Base-by-base conservation (phyloP, 306 rosid species). In the Crotalaria pallida region DNA sequence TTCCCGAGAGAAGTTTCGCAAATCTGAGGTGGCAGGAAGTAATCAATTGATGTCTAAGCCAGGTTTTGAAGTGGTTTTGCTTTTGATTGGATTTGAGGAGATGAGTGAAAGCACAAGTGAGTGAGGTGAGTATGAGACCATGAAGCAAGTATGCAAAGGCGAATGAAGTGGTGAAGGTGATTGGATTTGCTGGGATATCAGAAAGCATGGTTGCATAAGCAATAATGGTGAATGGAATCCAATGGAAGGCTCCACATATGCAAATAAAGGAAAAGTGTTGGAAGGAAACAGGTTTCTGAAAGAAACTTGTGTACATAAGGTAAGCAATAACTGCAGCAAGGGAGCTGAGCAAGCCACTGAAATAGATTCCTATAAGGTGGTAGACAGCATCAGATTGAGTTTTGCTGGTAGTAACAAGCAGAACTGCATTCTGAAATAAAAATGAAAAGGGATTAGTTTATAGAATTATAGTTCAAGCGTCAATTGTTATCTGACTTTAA, bases 361-460 rank as follows among this genome's bases (percentile, higher is more conserved):
- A 31, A 77, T 93, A 93, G 72, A 93, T 88, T 49, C 98, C 98
- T 8, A 93, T 59, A 52, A 93, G 84, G 44, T 93, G 98, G 78
- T 81, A 69, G 27, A 90, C 55, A 40, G 70, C 77, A 15, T 69
- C 69, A 51, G 53, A 60, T 66, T 78, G 77, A 38, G 70, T 75
- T 75, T 72, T 55, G 27, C 40, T 51, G 29, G 74, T 33, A 27
- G 69, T 59, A 45, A 77, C 74, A 11, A 76, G 64, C 33, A 58
- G 53, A 71, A 11, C 52, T 41, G 69, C 69, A 72, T 76, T 81
- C 98, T 92, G 88, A 79, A 83, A 75, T 29, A 12, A 34, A 23
- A 31, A 33, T 13, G 15, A 57, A 58, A 10, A 44, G 38, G 0
- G 18, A 36, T 55, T n/a, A 58, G 57, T 81, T 24, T 67, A 10